These are phyloP conservation scores for Sindora glabra DNA, from an alignment of 306 rosid genomes.

Conservation along the genomic window DNA sequence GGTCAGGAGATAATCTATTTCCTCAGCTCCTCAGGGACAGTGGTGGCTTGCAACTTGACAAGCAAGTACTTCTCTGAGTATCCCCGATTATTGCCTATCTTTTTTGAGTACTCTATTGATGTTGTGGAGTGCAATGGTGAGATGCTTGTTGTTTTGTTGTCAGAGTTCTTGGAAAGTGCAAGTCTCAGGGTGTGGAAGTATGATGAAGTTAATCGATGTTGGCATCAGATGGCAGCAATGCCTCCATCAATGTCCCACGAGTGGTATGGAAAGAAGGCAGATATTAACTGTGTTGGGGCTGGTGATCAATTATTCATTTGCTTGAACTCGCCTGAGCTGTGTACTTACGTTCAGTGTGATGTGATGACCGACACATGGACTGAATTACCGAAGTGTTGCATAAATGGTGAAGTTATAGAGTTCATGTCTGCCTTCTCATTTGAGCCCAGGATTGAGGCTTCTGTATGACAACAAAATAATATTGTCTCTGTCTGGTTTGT, in stretches of 20 bases:
- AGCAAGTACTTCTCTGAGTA: constrained; percentile 54
- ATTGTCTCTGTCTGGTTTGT: neutral
- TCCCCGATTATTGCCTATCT: constrained; percentile 73
- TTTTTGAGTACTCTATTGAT: constrained; percentile 80
- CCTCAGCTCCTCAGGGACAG: constrained; percentile 67
- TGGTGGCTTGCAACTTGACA: constrained; percentile 65
- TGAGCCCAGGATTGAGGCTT: constrained; percentile 90
- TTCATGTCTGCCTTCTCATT: constrained; percentile 89
- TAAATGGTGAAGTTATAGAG: constrained; percentile 60
- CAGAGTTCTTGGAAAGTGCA: constrained; percentile 70
- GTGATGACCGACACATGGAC: constrained; percentile 56
- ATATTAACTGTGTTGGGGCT: constrained; percentile 83
- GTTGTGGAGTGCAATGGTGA: constrained; percentile 70
- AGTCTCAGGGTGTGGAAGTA: constrained; percentile 79
- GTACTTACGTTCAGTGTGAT: constrained; percentile 55
- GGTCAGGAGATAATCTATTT: constrained; percentile 62
- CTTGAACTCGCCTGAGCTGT: constrained; percentile 56
- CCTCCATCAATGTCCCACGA: constrained; percentile 82
- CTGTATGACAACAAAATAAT: constrained; percentile 29
- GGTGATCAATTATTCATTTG: constrained; percentile 63
- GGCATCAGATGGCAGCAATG: constrained; percentile 83
- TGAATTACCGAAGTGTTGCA: constrained; percentile 62
- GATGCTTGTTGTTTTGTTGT: constrained; percentile 71
- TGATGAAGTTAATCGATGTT: constrained; percentile 42
- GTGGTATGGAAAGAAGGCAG: constrained; percentile 88